Evolutionary conservation across 305 asterid species (phyloP), one percentile per base, ranked within the genome.

Genomic region (Lippia alba): DNA sequence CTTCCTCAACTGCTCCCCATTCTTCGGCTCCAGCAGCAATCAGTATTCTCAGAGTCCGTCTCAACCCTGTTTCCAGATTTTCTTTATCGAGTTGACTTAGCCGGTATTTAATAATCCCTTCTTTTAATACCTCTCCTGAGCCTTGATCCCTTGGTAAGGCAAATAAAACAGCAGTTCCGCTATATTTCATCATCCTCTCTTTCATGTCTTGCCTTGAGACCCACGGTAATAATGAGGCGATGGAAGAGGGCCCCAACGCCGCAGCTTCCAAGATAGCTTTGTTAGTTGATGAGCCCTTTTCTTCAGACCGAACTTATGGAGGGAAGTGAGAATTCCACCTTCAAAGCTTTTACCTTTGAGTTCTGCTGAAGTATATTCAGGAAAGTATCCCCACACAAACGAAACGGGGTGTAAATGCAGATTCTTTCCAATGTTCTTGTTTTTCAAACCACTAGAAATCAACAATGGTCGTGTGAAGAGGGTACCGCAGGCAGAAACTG

Each of bases 321-420:
- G 12, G 15, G 91, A 83, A 51, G 97, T 91, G 54, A 91, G 68
- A 75, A 94, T 89, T 48, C 96, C 98, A 17, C 98, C 98, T 70
- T 91, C 90, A 0, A 76, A 89, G 71, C 74, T 73, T 64, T 70
- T 91, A 4, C 97, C 98, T 70, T 79, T 77, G 8, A 91, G 32
- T 48, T 83, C 89, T 6, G 20, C 6, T 8, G 54, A 48, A 48
- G 54, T 36, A 17, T 81, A 75, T 64, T 90, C 89, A 0, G 97
- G 98, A 61, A 94, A 91, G 74, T 94, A 87, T 32, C 97, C 98
- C 98, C 98, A 94, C 30, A 84, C 96, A 6, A 83, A 60, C 0
- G 84, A 72, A 54, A 80, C 89, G 0, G 97, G 98, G 67, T 94
- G 98, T 54, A 94, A 96, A 58, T 94, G 97, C 61, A 94, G 92